These are phyloP conservation scores for Meyerozyma smithsonii DNA, from an alignment of 1,139 yeast genomes.

Conservation along the genomic window DNA sequence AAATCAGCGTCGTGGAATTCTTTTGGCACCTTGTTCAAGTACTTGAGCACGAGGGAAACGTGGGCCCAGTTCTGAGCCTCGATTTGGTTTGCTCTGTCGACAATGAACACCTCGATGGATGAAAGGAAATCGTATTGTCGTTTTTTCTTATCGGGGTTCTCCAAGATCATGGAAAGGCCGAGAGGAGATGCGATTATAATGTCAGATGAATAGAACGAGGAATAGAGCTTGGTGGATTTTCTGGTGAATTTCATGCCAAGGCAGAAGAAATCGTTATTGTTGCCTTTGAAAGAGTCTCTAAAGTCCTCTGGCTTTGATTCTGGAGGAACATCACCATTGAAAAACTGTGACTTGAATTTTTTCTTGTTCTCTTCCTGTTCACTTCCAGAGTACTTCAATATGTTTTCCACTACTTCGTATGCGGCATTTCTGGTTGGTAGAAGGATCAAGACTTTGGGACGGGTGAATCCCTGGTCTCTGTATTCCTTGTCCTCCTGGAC, in stretches of 20 bases:
- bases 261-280: conserved; percentile 87
- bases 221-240: conserved; percentile 76
- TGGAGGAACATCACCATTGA: conserved; percentile 48
- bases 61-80: conserved; percentile 96
- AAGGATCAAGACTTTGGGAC: conserved; percentile 81
- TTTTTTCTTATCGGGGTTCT: conserved; percentile 56
- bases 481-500: conserved; percentile 50
- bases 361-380: conserved; percentile 78
- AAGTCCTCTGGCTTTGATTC: conserved; percentile 79
- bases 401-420: conserved; percentile 58
- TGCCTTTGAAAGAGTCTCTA: conserved; percentile 75
- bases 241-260: conserved; percentile 86
- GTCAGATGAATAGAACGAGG: conserved; percentile 83
- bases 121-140: conserved; percentile 70
- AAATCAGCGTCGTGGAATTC: conserved; percentile 83
- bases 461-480: conserved; percentile 91
- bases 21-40: conserved; percentile 71
- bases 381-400: conserved; percentile 61
- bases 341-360: conserved; percentile 70
- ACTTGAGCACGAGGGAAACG: conserved; percentile 62
- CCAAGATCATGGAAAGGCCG: conserved; percentile 78
- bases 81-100: conserved; percentile 82
- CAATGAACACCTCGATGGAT: conserved; percentile 74
- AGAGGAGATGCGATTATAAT: conserved; percentile 88
- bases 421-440: conserved; percentile 84